phyloP scores from a whole-genome alignment of 345 rosid species.

The Isatis tinctoria region DNA sequence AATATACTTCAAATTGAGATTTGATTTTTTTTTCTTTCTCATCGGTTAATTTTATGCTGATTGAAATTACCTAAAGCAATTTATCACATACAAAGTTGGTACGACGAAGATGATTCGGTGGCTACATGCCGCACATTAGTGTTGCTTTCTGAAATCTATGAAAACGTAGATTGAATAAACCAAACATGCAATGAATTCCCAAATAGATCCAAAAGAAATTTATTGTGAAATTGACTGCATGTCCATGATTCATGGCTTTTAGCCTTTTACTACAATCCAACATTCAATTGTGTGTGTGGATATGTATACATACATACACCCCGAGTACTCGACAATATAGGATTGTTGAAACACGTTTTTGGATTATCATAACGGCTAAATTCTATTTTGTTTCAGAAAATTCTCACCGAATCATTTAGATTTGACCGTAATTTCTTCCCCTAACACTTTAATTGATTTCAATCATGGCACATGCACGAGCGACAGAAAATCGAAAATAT shows the following conservation, averaged over 20 bases:
- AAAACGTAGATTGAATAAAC: background rate
- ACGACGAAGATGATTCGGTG: background rate
- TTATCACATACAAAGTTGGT: background rate
- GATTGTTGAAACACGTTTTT: background rate
- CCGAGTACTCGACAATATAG: background rate
- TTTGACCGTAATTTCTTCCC: conserved; percentile 9
- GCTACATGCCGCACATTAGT: background rate
- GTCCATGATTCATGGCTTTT: conserved; percentile 37
- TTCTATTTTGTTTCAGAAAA: conserved; percentile 17
- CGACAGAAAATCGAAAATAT: background rate
- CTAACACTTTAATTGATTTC: conserved; percentile 9
- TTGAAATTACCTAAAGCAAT: background rate
- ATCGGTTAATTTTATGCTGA: background rate
- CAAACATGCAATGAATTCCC: conserved; percentile 13
- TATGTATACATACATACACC: background rate
- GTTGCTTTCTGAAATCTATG: background rate
- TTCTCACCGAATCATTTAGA: conserved; percentile 18
- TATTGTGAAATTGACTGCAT: conserved; percentile 26
- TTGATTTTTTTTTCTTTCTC: no score
- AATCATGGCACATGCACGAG: conserved; percentile 34
- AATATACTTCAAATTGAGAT: no score
- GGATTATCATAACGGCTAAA: conserved; percentile 23
- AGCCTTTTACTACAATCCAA: conserved; percentile 19
- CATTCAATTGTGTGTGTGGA: background rate
- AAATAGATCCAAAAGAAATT: conserved; percentile 27